Evolutionary conservation across 2,329 filamentous ascomycete genomes (phyloP), one percentile per base, ranked within the genome.

Genomic region (Claviceps citrina): DNA sequence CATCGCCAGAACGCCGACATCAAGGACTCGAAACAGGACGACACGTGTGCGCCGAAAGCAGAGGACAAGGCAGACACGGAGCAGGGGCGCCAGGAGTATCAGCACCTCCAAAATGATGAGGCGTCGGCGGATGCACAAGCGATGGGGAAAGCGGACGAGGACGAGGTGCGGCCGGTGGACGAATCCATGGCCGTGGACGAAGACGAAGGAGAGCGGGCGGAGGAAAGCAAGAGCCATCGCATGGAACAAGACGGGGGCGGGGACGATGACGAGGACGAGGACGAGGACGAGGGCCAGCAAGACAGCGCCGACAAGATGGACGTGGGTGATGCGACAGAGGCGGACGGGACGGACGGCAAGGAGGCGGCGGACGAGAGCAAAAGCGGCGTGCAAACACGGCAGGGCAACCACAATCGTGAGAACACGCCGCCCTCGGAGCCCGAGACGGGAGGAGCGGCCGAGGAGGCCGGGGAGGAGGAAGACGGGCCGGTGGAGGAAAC

Each of bases 1-100:
- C 87, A 96, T 58, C 76, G 84, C 43, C 84, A 86, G 53, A 84
- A 93, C 52, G 76, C 75, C 35, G 81, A 94, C 45, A 96, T 98
- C 50, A 66, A 73, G 54, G 71, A 81, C 43, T 55, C 60, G 5
- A 51, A 55, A 2, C 65, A 75, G 40, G 55, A 62, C 10, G 31
- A 33, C 38, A 6, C n/a, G 22, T 33, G 31, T 39, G 24, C 16
- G 2, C 28, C 15, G 37, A 48, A 70, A 10, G 59, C 69, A 31
- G 56, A 65, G 31, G 57, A 65, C 32, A 46, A 49, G 13, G 60
- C 63, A 47, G 75, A 83, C 44, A 67, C 77, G 15, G 78, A 91
- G 45, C 81, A 84, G 68, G 69, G 73, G 8, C 71, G 80, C 53
- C 75, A 74, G n/a, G 86, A 95, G 54, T 95, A 95, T 54, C 86